Base-by-base conservation (phyloP, 2,329 filamentous ascomycete genomes). In the Boeremia exigua region DNA sequence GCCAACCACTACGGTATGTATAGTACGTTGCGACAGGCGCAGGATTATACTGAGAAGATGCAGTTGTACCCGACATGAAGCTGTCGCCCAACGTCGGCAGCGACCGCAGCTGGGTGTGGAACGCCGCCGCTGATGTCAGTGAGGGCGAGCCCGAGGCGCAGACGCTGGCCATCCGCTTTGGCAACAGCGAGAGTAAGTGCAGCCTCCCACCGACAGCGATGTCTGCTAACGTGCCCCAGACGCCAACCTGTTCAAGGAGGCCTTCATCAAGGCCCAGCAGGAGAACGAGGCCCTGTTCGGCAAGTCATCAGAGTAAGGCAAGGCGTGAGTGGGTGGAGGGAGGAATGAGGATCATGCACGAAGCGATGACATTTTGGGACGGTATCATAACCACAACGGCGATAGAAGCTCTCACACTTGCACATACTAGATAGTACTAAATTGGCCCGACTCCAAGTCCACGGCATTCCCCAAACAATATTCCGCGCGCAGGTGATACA, bases 91-190 rank as follows among this genome's bases (percentile, higher is more conserved):
- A 99, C 78, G 93, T 98, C 67, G 95, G 95, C 73, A 96, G 91
- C 72, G 95, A 99, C 83, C 90, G 95, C 78, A 96, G 90, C 82
- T 99, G 95, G 95, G 95, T 99, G 67, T 99, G 95, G 95, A 98
- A 96, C 75, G 94, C 93, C 58, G 90, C 93, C 55, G 95, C 95
- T 66, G 95, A 99, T 84, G 94, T 98, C 69, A 96, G 92, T 74
- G 95, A 99, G 84, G 95, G 95, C 60, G 94, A 97, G 82, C 90
- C 95, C 62, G 95, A 99, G 84, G 92, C 93, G 52, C 89, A 92
- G 73, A 99, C 95, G 51, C 85, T 99, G 72, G 95, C 95, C 64
- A 98, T 99, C 71, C 92, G 95, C 68, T 97, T 99, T 73, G 94
- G 90, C 81, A 99, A 98, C 84, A 89, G 91, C 67, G 95, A 99